Evolutionary conservation across 306 rosid species (phyloP).

Genomic region (Sphenostylis stenocarpa): DNA sequence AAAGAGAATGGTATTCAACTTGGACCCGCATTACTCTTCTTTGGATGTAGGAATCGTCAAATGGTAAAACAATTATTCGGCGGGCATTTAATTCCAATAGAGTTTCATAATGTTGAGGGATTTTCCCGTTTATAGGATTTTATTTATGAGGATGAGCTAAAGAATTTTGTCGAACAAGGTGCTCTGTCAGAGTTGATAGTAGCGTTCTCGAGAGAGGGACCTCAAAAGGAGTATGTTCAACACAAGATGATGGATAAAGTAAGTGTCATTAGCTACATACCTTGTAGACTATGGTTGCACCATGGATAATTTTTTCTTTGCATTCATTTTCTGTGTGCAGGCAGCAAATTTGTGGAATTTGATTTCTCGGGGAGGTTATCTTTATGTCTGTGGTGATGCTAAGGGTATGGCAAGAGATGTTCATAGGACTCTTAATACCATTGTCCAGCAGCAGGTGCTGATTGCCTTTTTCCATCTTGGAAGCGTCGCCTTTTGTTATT

Average conservation of each 20-base stretch:
- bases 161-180: constrained; percentile 55
- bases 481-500: not conserved
- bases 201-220: constrained; percentile 73
- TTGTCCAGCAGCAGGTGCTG: constrained; percentile 62
- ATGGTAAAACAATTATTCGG: constrained; percentile 49
- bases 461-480: not conserved
- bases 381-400: constrained; percentile 85
- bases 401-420: constrained; percentile 85
- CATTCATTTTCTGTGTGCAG: constrained; percentile 43
- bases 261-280: constrained; percentile 25
- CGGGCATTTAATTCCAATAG: not conserved
- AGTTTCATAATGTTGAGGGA: not conserved
- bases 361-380: constrained; percentile 63
- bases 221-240: constrained; percentile 70
- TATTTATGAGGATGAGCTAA: constrained; percentile 77
- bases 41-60: constrained; percentile 82
- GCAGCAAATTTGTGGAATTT: constrained; percentile 58
- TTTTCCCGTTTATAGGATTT: constrained; percentile 56
- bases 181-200: constrained; percentile 59
- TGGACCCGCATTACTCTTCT: constrained; percentile 74
- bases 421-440: constrained; percentile 65
- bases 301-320: constrained; percentile 9
- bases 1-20: constrained; percentile 56
- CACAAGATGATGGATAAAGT: constrained; percentile 68
- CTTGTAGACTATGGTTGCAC: not conserved